Conservation (phyloP, 805 yeast species). For the Saccharomycopsis babjevae region DNA sequence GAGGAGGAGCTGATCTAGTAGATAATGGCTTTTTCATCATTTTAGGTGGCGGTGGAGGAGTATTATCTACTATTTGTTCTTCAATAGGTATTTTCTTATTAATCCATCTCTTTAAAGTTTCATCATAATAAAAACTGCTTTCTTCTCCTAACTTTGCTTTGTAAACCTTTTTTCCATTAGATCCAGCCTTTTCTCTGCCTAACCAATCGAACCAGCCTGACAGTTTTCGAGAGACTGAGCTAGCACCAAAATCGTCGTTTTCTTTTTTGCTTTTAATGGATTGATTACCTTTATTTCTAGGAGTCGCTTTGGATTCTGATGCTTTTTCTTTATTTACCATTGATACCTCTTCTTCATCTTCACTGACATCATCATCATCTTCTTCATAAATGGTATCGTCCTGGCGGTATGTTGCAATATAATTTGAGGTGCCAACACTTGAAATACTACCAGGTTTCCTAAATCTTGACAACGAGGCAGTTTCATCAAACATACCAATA, state of each 20-base stretch:
- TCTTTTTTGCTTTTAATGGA: background rate
- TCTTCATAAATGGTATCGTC: conserved; percentile 19
- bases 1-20: conserved; percentile 18
- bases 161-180: conserved; percentile 63
- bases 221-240: conserved; percentile 10
- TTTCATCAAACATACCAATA: conserved; percentile 6
- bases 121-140: conserved; percentile 68
- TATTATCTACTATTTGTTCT: conserved; percentile 39
- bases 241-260: background rate
- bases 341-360: conserved; percentile 15
- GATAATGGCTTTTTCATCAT: conserved; percentile 27
- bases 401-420: conserved; percentile 15
- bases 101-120: conserved; percentile 79
- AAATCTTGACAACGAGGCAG: conserved; percentile 2
- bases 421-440: conserved; percentile 16
- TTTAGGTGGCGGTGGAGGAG: conserved; percentile 19
- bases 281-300: background rate
- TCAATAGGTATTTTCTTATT: conserved; percentile 57
- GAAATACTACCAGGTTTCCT: conserved; percentile 12
- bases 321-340: background rate
- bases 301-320: background rate
- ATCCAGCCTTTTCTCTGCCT: conserved; percentile 33
- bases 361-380: conserved; percentile 12
- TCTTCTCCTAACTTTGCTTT: conserved; percentile 82
- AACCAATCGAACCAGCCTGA: conserved; percentile 53